These are phyloP conservation scores for Simplicillium sp. DNA, from an alignment of 2,329 filamentous ascomycete species.

Conservation along the genomic window DNA sequence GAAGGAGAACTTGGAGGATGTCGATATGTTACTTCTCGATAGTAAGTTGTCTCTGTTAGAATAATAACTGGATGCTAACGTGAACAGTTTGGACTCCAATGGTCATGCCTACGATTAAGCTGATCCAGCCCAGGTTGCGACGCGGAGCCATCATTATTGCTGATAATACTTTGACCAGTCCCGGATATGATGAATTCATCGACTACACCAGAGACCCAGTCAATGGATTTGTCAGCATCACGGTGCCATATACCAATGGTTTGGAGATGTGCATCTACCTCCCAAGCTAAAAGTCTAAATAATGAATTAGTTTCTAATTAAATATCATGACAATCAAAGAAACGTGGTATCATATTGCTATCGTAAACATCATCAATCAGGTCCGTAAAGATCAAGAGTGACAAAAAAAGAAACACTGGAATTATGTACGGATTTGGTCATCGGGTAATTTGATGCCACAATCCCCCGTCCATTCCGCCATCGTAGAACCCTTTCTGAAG, in stretches of 20 bases:
- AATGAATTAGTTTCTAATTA: background rate
- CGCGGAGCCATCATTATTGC: conserved; percentile 33
- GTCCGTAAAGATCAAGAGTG: too few species aligned
- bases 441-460: conserved; percentile 2
- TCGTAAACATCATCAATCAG: background rate
- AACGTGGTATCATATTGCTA: background rate
- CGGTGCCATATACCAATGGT: conserved; percentile 10
- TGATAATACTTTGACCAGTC: conserved; percentile 32
- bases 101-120: conserved; percentile 36
- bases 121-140: conserved; percentile 30
- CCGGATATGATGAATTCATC: conserved; percentile 32
- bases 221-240: conserved; percentile 32
- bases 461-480: conserved; percentile 10
- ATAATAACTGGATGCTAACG: background rate
- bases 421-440: background rate
- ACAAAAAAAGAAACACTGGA: background rate
- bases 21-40: conserved; percentile 40
- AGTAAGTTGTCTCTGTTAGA: conserved; percentile 32
- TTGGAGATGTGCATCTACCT: conserved; percentile 12
- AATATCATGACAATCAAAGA: background rate
- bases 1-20: conserved; percentile 14
- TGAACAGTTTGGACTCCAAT: conserved; percentile 39
- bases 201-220: conserved; percentile 28
- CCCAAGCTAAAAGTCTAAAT: background rate
- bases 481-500: conserved; percentile 18